Evolutionary conservation across 2,329 filamentous ascomycete genomes (phyloP).

Genomic region (Karstenula rhodostoma): DNA sequence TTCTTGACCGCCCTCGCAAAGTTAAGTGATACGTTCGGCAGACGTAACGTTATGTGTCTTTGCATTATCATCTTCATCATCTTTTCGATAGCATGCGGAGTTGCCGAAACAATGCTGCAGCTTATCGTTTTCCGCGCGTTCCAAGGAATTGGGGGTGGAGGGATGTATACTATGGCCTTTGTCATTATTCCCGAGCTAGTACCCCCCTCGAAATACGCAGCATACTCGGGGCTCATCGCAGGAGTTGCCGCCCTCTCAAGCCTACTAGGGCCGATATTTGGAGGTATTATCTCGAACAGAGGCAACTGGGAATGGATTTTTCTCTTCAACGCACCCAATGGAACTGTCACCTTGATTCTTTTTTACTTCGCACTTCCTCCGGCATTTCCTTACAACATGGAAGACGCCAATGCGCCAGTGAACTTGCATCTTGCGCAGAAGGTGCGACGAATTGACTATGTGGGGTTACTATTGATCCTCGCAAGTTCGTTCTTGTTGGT

Average conservation of each 20-base stretch:
- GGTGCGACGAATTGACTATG: no score
- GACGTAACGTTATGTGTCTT: conserved; percentile 36
- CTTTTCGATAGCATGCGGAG: conserved; percentile 45
- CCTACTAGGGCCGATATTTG: conserved; percentile 21
- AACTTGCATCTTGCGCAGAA: no score
- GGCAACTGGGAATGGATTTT: conserved; percentile 27
- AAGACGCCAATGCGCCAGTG: no score
- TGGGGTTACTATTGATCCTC: no score
- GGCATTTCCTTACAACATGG: no score
- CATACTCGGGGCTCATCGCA: conserved; percentile 11
- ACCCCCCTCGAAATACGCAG: conserved; percentile 12
- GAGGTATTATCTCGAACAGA: conserved; percentile 18
- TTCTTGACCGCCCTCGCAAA: conserved; percentile 41
- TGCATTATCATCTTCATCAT: conserved; percentile 39
- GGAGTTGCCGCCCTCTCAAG: conserved; percentile 15
- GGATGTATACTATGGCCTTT: conserved; percentile 35
- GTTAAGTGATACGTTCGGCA: conserved; percentile 44
- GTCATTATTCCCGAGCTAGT: conserved; percentile 41
- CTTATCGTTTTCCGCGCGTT: conserved; percentile 43
- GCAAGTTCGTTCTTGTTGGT: no score
- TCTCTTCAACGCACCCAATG: conserved; percentile 22
- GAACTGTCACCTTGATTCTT: no score
- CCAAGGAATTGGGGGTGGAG: conserved; percentile 42
- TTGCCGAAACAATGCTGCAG: conserved; percentile 39
- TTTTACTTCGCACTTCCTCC: no score